phyloP scores from a whole-genome alignment of 495 filamentous ascomycete genomes.

The Paragyromitra xinjiangensis region DNA sequence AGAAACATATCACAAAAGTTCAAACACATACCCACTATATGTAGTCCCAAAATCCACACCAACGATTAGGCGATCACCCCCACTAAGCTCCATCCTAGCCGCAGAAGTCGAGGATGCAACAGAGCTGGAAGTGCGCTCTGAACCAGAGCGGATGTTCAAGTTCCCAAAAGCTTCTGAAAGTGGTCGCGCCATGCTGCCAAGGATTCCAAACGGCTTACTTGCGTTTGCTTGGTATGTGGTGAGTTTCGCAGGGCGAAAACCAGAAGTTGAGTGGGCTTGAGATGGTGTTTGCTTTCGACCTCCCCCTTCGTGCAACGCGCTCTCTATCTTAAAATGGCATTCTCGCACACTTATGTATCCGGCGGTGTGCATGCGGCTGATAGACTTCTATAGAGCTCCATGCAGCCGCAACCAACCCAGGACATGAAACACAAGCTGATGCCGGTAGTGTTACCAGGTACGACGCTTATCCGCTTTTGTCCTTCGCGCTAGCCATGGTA shows the following conservation, averaged over 20 bases:
- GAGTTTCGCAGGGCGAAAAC: not conserved
- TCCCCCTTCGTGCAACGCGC: not conserved
- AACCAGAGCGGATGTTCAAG: conserved; percentile 23
- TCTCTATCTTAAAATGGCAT: not conserved
- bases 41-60: conserved; percentile 76
- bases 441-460: not conserved
- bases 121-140: conserved; percentile 31
- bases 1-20: conserved; percentile 7
- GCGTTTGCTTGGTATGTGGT: conserved; percentile 1
- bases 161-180: conserved; percentile 42
- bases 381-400: not conserved
- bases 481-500: not conserved
- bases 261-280: not conserved
- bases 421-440: not conserved
- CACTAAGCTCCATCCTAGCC: not conserved
- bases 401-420: not conserved
- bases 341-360: not conserved
- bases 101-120: conserved; percentile 25
- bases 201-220: conserved; percentile 1
- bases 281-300: not conserved
- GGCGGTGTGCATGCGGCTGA: conserved; percentile 27
- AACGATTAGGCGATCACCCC: conserved; percentile 61
- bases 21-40: conserved; percentile 59
- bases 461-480: not conserved
- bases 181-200: conserved; percentile 22